Evolutionary conservation across 441 rosid species (phyloP), one percentile per base, ranked within the genome.

Genomic region (Syzygium malaccense): DNA sequence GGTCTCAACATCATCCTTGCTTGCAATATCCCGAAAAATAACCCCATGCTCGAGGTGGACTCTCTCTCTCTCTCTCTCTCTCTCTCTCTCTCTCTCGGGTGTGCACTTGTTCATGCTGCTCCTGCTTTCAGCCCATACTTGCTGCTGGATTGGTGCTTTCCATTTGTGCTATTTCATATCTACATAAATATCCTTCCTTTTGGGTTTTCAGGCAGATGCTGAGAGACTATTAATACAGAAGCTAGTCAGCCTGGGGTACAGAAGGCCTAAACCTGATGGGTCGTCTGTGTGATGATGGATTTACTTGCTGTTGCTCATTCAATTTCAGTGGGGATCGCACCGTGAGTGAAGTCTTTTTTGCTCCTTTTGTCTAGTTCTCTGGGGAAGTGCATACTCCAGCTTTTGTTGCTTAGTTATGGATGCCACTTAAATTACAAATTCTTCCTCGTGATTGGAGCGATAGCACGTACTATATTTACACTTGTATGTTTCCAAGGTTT

Each of bases 1-100:
- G 98, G 99, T 68, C 95, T 95, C 58, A 97, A 92, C 88, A 91
- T 95, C 79, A 91, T 98, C 53, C 84, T 98, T 19, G 97, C 98
- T 88, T 95, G 97, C 91, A 98, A 96, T 91, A 94, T 96, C 56
- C 98, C 99, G 25, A 96, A 96, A 92, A 94, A 96, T 90, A 94
- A 90, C 89, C 98, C 98, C 25, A 90, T 93, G 96, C 95, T 96
- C 41, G 98, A 96, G 99, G 98, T 96, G 26, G 7, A 15, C 87
- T 45, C 58, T 85, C 87, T 51, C 58, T 84, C 89, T 48, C 51
- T 55, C 80, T 18, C 33, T 33, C 33, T 33, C 33, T 25, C 54
- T 85, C 56, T 49, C 51, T n/a, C 86, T 41, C 32, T 49, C 49
- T 2, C 25, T 53, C 15, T 14, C 25, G 54, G 12, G 60, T 86